Base-by-base conservation (phyloP, 148 eudicot genomes). In the Spergularia marina region DNA sequence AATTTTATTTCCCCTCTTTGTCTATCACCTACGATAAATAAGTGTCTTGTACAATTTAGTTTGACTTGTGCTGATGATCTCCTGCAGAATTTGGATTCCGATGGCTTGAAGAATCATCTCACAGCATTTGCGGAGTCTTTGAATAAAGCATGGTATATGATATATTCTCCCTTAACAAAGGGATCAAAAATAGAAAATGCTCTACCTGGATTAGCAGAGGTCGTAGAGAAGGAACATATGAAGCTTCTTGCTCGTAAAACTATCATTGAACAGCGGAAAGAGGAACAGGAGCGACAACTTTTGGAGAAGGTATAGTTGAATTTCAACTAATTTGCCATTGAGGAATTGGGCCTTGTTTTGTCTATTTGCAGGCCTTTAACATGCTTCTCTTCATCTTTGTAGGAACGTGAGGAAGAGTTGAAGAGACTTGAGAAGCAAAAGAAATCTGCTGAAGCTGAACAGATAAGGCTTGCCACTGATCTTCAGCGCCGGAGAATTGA, bases 321-420 rank as follows among this genome's bases (percentile, higher is more conserved):
- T 4, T 54, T 67, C 61, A 9, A 13, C 36, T 16, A 2, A 14
- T 20, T 36, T 70, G 70, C 10, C 14, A 54, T 59, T 25, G 44
- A 53, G 17, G 51, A 68, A 34, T 21, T 70, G 55, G 51, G 34
- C 20, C 49, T 16, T 62, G 8, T 30, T 21, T 39, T 30, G 36
- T 18, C 21, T 8, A 40, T 74, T 36, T 51, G 30, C 23, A 44
- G 18, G 16, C 59, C 54, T 66, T 12, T 76, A 53, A 53, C 1
- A n/a, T 30, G 55, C 36, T 30, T 34, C 10, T 17, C 18, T 25
- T 30, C 47, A 30, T 11, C 51, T 79, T 7, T 86, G 4, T 62
- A 94, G 98, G 97, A 91, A 84, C 90, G 93, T 0, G 98, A 89
- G 80, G 97, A 94, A 82, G 98, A 91, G 81, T 54, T 89, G 70